Evolutionary conservation across 768 basidiomycete species (phyloP).

Genomic region (Boletus subparvulus): DNA sequence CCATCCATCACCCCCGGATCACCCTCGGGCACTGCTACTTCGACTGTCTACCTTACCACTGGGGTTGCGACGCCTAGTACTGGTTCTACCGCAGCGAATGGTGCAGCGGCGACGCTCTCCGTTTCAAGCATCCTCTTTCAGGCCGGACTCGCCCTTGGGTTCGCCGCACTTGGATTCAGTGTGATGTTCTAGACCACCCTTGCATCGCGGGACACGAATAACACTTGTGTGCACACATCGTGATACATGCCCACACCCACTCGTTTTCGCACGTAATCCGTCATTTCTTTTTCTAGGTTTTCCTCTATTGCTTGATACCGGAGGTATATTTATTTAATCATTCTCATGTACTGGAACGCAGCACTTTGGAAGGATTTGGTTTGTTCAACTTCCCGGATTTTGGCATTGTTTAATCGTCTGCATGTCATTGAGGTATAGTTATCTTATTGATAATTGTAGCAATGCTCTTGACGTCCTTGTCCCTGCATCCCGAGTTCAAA

Average conservation of each 20-base stretch:
- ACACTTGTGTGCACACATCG: neutral
- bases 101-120: slow-evolving; percentile 3
- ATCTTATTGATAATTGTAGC: slow-evolving; percentile 10
- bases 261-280: neutral
- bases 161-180: slow-evolving; percentile 21
- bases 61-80: neutral
- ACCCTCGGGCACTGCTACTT: neutral
- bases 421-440: neutral
- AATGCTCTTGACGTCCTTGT: neutral
- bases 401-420: neutral
- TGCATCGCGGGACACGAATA: neutral
- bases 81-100: slow-evolving; percentile 1
- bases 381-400: neutral
- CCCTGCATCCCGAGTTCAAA: neutral
- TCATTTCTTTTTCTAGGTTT: neutral
- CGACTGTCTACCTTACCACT: neutral
- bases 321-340: neutral
- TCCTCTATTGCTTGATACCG: neutral
- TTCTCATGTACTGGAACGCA: neutral
- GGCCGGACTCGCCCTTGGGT: slow-evolving; percentile 16
- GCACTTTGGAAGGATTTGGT: neutral
- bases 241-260: neutral
- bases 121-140: slow-evolving; percentile 11
- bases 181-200: slow-evolving; percentile 14
- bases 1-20: slow-evolving; percentile 3